Evolutionary conservation across 805 yeast genomes (phyloP), one percentile per base, ranked within the genome.

Genomic region (Candida nitratophila): DNA sequence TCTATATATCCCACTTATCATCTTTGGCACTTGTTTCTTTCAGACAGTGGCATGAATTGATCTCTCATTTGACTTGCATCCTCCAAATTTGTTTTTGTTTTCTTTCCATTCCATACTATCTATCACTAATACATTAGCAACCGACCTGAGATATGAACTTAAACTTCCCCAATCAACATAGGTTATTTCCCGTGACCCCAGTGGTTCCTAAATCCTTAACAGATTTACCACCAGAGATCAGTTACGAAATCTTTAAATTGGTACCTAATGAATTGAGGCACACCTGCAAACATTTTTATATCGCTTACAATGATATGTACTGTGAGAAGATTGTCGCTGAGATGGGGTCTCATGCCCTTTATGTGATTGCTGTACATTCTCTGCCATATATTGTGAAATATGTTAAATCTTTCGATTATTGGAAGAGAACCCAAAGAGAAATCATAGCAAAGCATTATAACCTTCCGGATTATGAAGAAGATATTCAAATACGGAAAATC

Each of bases 261-360:
- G 61, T 53, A 22, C 66, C 67, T 2, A 47, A 50, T 39, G 63
- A 63, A 40, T 49, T 65, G 24, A 56, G 51, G 41, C 26, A 42
- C 14, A 60, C 66, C 14, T 63, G 64, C 38, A 52, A 49, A 38
- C 42, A 49, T 17, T 76, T 73, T 51, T 77, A 71, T 50, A 51
- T 65, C 4, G 56, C 79, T 40, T 69, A 77, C 60, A 80, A 81
- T 54, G 74, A 74, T 41, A 49, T 70, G 16, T 74, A 65, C 52
- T 67, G 68, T 50, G 65, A 70, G 26, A 46, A 54, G 10, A 49
- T 75, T 39, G 52, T 50, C 6, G 60, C 60, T 19, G 59, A 63
- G 17, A 53, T 58, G 46, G 65, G 65, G 1, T 44, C 50, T 6
- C 53, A 53, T 38, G 51, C 56, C 14, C 30, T 57, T 1, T 46